Evolutionary conservation across 768 basidiomycete genomes (phyloP), one percentile per base, ranked within the genome.

Genomic region (Leccinum boreale): DNA sequence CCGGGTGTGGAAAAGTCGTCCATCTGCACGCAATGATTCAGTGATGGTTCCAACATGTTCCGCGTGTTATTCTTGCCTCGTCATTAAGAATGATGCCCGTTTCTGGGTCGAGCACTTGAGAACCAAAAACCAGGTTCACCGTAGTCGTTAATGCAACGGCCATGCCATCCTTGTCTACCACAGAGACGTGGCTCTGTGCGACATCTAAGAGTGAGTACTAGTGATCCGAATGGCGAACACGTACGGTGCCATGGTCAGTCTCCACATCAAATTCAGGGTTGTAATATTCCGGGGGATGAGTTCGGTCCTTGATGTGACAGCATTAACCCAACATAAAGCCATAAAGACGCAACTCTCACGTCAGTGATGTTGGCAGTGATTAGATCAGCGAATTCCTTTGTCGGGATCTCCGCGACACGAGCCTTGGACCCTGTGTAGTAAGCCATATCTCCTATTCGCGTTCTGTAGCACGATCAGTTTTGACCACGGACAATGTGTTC

Each of bases 1-100:
- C 90, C 93, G 1, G 94, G 95, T 1, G 78, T 86, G 11, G 93
- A 90, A 70, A 98, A 98, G 71, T 98, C 96, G 61, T 94, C 92
- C 90, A 93, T 91, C 82, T 86, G 54, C 26, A 19, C 8, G 6
- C 46, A 14, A 58, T 12, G 8, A n/a, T 58, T 56, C 29, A 53
- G 26, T 23, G 15, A 24, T 26, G 19, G 9, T 26, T 44, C 23
- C 6, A 39, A 39, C 21, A 28, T 44, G n/a, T 26, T 49, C 11
- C 10, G 4, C 44, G 7, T 2, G 19, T 48, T n/a, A 45, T n/a
- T 45, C 23, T 63, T 64, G 81, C 85, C 78, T 96, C 92, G 66
- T 98, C 85, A 65, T 98, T 98, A 44, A 98, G 73, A 52, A 98
- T 81, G 28, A 98, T 80, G 0, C 96, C 95, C 0, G 94, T 97